Evolutionary conservation across 208 protist genomes (phyloP).

Genomic region (Crithidia acanthocephali): DNA sequence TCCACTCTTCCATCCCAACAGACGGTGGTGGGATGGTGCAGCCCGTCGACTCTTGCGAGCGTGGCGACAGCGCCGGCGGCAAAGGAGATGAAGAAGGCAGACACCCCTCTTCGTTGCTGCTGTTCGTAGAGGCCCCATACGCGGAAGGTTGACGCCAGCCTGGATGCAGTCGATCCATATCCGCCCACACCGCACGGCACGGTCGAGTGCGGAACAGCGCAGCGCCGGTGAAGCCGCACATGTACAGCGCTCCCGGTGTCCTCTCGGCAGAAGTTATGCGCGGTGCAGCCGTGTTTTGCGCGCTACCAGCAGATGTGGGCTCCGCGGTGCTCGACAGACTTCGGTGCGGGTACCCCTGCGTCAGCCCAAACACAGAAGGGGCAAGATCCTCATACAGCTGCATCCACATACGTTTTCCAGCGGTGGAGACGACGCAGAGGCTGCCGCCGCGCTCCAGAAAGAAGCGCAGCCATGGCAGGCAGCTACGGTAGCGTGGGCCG

Average conservation of each 20-base stretch:
- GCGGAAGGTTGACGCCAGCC: constrained; percentile 24
- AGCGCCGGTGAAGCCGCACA: constrained; percentile 71
- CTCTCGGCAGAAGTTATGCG: background rate
- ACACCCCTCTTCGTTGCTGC: too few relatives aligned
- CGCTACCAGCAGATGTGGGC: too few relatives aligned
- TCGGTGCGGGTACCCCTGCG: too few relatives aligned
- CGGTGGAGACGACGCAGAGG: constrained; percentile 64
- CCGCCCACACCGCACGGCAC: constrained; percentile 19
- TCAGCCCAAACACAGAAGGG: constrained; percentile 33
- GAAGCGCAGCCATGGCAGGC: constrained; percentile 38
- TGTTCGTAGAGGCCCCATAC: too few relatives aligned
- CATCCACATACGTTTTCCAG: constrained; percentile 48
- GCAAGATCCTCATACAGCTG: constrained; percentile 66
- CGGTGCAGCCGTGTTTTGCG: too few relatives aligned
- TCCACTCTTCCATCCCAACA: constrained; percentile 55
- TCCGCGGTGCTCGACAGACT: too few relatives aligned
- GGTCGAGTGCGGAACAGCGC: constrained; percentile 47
- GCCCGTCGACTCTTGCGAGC: background rate
- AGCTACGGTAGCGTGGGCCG: constrained; percentile 42
- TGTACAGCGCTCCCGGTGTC: constrained; percentile 38
- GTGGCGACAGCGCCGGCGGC: too few relatives aligned
- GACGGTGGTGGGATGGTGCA: constrained; percentile 25
- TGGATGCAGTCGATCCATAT: constrained; percentile 28
- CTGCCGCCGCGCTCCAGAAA: constrained; percentile 45
- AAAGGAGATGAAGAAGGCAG: too few relatives aligned